These are phyloP conservation scores for Parastagonospora nodorum DNA, from an alignment of 2,329 filamentous ascomycete genomes.

Conservation along the genomic window DNA sequence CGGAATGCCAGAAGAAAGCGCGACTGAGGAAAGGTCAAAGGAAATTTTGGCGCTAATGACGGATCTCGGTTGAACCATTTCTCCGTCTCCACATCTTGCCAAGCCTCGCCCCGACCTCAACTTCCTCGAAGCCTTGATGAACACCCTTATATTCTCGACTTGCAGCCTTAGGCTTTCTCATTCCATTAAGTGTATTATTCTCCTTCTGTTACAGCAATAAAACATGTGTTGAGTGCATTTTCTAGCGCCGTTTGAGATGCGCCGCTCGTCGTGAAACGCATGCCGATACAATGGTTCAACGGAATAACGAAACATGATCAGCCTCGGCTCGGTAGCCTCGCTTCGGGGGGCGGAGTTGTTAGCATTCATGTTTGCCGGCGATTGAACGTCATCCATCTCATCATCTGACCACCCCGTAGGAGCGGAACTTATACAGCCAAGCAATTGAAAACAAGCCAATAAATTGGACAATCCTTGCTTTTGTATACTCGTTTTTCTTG, in stretches of 20 bases:
- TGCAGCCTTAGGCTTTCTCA: conserved; percentile 4
- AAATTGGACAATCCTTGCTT: too few species aligned
- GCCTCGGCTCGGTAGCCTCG: conserved; percentile 7
- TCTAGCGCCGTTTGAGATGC: neutral
- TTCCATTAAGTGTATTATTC: conserved; percentile 6
- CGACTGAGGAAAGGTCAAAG: neutral
- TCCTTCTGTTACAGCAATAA: conserved; percentile 5
- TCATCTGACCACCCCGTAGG: too few species aligned
- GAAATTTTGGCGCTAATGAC: too few species aligned
- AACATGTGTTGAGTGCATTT: conserved; percentile 12
- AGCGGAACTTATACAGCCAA: too few species aligned
- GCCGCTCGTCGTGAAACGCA: conserved; percentile 23
- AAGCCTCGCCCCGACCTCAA: too few species aligned
- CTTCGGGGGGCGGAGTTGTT: neutral
- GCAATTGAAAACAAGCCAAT: too few species aligned
- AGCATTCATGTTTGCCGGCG: too few species aligned
- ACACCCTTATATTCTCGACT: neutral
- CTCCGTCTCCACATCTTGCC: too few species aligned
- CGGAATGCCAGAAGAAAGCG: neutral
- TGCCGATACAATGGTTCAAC: conserved; percentile 2
- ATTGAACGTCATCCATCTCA: too few species aligned
- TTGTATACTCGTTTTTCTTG: too few species aligned
- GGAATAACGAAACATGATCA: conserved; percentile 27
- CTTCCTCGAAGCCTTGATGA: too few species aligned
- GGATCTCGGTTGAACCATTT: too few species aligned